A percentile compares a stretch with the other conserved stretches of the same genome.
Evolutionary conservation across 2,329 filamentous ascomycete genomes (phyloP).

Genomic region (Penicillium sp.): DNA sequence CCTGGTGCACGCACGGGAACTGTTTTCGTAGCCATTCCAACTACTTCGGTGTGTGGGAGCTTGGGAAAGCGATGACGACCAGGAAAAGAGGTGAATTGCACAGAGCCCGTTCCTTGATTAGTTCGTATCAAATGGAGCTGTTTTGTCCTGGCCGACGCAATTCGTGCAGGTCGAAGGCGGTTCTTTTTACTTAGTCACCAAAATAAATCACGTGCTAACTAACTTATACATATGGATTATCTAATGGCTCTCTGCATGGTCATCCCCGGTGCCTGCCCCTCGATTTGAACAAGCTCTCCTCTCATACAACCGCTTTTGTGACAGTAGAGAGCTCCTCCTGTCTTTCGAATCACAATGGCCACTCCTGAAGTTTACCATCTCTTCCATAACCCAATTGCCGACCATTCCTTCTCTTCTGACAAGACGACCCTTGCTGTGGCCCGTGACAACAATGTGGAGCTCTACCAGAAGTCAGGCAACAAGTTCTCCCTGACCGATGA

Average conservation of each 20-base stretch:
- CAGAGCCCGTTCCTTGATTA: background rate
- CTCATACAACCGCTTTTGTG: conserved; percentile 44
- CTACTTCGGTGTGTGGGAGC: background rate
- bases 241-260: conserved; percentile 4
- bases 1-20: conserved; percentile 46
- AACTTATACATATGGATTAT: conserved; percentile 1
- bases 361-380: conserved; percentile 92
- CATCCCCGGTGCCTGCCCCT: conserved; percentile 11
- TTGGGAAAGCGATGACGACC: background rate
- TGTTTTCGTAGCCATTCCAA: conserved; percentile 45
- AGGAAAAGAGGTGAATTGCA: background rate
- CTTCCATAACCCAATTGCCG: conserved; percentile 93
- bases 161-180: background rate
- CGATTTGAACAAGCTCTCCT: conserved; percentile 8
- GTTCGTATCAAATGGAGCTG: background rate
- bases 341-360: conserved; percentile 71
- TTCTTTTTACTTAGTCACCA: background rate
- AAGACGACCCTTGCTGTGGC: conserved; percentile 86
- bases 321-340: conserved; percentile 99
- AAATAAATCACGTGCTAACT: conserved; percentile 4
- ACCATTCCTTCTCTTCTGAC: conserved; percentile 97
- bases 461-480: conserved; percentile 75
- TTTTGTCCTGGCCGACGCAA: background rate
- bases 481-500: conserved; percentile 87
- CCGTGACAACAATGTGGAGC: conserved; percentile 85